These are phyloP conservation scores for Salix udensis DNA, from an alignment of 345 rosid species.

Conservation along the genomic window DNA sequence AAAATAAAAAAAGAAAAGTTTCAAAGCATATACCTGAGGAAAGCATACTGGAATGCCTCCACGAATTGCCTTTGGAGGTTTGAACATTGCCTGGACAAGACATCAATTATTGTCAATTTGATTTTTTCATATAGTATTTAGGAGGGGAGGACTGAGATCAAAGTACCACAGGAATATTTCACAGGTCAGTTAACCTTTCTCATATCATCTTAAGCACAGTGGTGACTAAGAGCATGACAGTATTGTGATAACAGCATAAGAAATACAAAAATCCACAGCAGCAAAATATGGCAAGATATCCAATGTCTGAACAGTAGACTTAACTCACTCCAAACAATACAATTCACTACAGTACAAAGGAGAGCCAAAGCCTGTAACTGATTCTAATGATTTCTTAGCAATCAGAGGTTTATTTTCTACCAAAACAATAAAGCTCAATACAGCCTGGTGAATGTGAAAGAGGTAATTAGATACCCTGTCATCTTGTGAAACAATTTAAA, in stretches of 20 bases:
- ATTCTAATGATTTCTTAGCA: background rate
- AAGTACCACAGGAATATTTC: background rate
- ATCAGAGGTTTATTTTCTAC: background rate
- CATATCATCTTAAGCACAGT: background rate
- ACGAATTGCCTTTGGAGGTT: constrained; percentile 82
- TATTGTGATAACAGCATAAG: background rate
- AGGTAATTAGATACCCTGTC: background rate
- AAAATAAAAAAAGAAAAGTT: constrained; percentile 11
- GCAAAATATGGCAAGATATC: background rate
- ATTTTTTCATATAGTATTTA: background rate
- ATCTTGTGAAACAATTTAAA: background rate
- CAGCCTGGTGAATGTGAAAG: background rate
- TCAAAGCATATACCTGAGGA: constrained; percentile 64
- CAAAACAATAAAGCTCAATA: background rate
- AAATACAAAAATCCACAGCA: background rate
- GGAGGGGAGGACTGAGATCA: background rate
- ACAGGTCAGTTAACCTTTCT: background rate
- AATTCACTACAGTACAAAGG: background rate
- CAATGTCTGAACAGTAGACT: background rate
- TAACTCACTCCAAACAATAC: background rate
- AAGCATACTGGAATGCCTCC: constrained; percentile 97
- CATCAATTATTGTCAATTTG: constrained; percentile 11
- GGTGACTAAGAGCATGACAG: background rate
- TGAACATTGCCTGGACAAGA: constrained; percentile 59
- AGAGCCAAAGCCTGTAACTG: background rate